phyloP scores from a whole-genome alignment of 1,284 basidiomycete genomes.

The Papiliotrema fonsecae region DNA sequence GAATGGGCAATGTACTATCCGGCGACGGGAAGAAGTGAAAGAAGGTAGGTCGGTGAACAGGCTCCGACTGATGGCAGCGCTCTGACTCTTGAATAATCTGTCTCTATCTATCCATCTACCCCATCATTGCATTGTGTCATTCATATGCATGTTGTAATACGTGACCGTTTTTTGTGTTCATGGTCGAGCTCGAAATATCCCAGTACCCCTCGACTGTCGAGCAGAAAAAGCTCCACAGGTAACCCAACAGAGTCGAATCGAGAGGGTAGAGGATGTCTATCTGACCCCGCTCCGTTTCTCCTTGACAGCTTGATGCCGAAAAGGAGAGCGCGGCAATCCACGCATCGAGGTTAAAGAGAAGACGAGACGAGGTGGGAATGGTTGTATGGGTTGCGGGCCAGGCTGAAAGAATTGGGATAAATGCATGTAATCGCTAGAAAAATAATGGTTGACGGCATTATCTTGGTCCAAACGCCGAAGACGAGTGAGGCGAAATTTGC shows the following conservation, averaged over 20 bases:
- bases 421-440: background rate
- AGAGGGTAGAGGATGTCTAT: slow-evolving; percentile 3
- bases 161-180: background rate
- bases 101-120: background rate
- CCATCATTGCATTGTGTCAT: background rate
- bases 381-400: background rate
- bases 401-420: background rate
- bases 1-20: slow-evolving; percentile 86
- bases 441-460: background rate
- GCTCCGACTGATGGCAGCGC: slow-evolving; percentile 15
- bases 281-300: slow-evolving; percentile 41
- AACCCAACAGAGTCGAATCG: background rate
- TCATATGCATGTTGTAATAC: slow-evolving; percentile 1
- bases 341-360: slow-evolving; percentile 24
- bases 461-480: slow-evolving; percentile 9
- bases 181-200: too few species aligned
- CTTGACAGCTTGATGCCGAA: slow-evolving; percentile 10
- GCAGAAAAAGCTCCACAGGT: too few species aligned
- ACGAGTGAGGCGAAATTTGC: slow-evolving; percentile 18
- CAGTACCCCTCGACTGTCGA: too few species aligned
- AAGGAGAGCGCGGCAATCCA: slow-evolving; percentile 18
- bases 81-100: slow-evolving; percentile 23
- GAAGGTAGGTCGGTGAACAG: slow-evolving; percentile 33
- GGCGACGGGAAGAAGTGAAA: slow-evolving; percentile 42
- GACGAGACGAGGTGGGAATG: background rate